phyloP scores from a whole-genome alignment of 176 grass and related monocot species.

The Calamus simplicifolius region DNA sequence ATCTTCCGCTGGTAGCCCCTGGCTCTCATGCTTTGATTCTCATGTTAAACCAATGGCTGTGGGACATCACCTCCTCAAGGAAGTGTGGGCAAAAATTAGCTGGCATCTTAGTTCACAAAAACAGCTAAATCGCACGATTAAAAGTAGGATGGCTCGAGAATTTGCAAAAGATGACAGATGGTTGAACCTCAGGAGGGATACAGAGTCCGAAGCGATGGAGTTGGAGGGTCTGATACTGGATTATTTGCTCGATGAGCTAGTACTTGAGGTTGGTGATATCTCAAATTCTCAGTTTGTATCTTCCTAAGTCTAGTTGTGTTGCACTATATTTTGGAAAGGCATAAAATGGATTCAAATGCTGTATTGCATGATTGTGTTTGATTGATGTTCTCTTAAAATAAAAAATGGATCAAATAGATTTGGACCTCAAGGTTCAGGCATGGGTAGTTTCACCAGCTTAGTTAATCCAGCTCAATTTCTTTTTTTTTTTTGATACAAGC shows the following conservation, averaged over 20 bases:
- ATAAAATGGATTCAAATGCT: too few relatives aligned
- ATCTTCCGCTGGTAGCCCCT: constrained; percentile 16
- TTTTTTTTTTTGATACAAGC: too few relatives aligned
- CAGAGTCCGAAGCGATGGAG: constrained; percentile 31
- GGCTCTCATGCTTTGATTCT: constrained; percentile 17
- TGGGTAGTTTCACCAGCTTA: too few relatives aligned
- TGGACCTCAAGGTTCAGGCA: too few relatives aligned
- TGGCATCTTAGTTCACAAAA: background rate
- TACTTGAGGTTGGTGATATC: constrained; percentile 29
- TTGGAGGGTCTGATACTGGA: constrained; percentile 7
- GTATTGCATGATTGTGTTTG: too few relatives aligned
- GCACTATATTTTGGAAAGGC: too few relatives aligned
- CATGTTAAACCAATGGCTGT: constrained; percentile 30
- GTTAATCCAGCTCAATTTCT: too few relatives aligned
- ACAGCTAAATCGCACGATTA: constrained; percentile 6
- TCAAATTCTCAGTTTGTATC: too few relatives aligned
- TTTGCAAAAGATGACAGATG: constrained; percentile 35
- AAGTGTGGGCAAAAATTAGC: constrained; percentile 30
- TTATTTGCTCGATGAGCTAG: constrained; percentile 28
- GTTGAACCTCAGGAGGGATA: constrained; percentile 36
- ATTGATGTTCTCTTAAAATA: too few relatives aligned
- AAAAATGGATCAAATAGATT: too few relatives aligned
- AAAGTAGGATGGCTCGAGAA: constrained; percentile 30
- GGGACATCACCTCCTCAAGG: constrained; percentile 32
- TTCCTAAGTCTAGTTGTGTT: background rate